Evolutionary conservation across 495 filamentous ascomycete species (phyloP).

Genomic region (Thermothielavioides terrestris): DNA sequence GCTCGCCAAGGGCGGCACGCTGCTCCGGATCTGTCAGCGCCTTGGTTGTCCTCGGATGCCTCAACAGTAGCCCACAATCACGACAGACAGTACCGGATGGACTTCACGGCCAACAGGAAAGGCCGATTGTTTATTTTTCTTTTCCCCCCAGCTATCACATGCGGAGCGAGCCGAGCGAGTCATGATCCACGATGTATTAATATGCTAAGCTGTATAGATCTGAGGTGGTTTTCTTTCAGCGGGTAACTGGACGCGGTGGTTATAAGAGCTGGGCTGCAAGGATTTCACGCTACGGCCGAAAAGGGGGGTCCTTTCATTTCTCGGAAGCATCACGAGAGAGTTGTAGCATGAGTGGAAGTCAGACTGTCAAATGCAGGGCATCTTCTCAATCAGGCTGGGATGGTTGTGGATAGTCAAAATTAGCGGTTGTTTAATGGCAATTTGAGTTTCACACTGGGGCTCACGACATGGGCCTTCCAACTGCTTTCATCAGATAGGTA

Average conservation of each 20-base stretch:
- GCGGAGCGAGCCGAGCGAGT: background rate
- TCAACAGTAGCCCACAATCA: background rate
- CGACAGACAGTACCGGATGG: background rate
- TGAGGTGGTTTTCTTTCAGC: constrained; percentile 5
- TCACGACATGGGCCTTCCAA: too few relatives aligned
- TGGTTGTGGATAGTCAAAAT: background rate
- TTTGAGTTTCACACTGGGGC: background rate
- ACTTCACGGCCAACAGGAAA: background rate
- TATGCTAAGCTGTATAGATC: constrained; percentile 15
- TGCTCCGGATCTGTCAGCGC: too few relatives aligned
- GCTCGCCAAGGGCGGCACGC: too few relatives aligned
- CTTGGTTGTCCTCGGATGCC: background rate
- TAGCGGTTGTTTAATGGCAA: background rate
- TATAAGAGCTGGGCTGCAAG: too few relatives aligned
- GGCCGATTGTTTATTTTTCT: background rate
- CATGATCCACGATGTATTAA: constrained; percentile 17
- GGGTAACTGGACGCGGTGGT: too few relatives aligned
- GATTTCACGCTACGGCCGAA: too few relatives aligned
- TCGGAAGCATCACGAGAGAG: too few relatives aligned
- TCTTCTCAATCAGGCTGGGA: background rate
- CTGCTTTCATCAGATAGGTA: too few relatives aligned
- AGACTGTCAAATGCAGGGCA: constrained; percentile 2
- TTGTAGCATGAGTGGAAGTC: background rate
- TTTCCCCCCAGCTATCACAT: background rate
- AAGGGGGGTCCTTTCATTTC: too few relatives aligned